Base-by-base conservation (phyloP, 1,284 basidiomycete genomes). In the Ganoderma sp. region DNA sequence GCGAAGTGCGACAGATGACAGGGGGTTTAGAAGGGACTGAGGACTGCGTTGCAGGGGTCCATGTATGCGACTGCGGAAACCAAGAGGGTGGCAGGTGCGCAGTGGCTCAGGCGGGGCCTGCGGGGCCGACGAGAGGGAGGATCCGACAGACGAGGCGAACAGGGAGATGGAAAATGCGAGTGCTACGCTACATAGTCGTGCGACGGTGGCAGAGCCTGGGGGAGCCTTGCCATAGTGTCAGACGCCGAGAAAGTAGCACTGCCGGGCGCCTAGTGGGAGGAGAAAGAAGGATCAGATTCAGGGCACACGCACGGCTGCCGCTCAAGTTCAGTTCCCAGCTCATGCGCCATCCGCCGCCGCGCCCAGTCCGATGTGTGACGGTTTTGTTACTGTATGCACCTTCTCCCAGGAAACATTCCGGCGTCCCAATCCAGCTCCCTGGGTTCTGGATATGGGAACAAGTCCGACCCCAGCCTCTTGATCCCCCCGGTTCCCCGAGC, bases 371-470 rank as follows among this genome's bases (percentile, higher is more conserved):
- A 56, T 52, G 48, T 50, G 48, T 50, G 48, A 50, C 48, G 48
- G 52, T 32, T 56, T 32, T 28, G 28, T 32, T 56, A 56, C 52
- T 34, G 48, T 52, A 52, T 52, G 48, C 45, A 62, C 28, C 34
- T 45, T 28, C 57, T 32, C 15, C 37, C 43, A 59, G 37, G 43
- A 43, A 41, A 14, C 32, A 32, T 28, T 39, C 42, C 34, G 17
- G 42, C 45, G 22, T 52, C 45, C 54, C 34, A 64, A 58, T 34
- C 25, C 37, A 34, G 43, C 42, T 12, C 25, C 22, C 1, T 28
- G 15, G 32, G 42, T 43, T 25, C 61, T 63, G 43, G 28, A 58
- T 66, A 61, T 66, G 65, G 65, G 59, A 66, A 66, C 52, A 45
- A 22, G 34, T 61, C 19, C 22, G 58, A 41, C 39, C 19, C 10